phyloP scores from a whole-genome alignment of 306 rosid genomes.

The Vigna hirtella region DNA sequence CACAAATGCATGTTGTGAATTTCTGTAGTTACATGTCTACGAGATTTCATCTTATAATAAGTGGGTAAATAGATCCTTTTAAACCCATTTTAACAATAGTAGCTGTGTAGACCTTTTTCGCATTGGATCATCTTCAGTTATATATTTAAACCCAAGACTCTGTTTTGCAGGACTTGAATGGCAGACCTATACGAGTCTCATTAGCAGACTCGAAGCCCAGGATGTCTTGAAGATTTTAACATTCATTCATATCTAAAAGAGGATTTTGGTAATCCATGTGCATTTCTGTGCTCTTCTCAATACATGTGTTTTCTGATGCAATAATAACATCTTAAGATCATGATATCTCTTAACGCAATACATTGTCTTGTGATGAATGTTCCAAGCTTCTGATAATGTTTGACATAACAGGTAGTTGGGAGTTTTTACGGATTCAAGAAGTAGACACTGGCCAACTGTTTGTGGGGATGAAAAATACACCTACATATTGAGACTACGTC shows the following conservation, averaged over 20 bases:
- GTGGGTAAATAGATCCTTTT: neutral
- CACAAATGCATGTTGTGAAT: neutral
- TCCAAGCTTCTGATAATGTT: neutral
- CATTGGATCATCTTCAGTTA: neutral
- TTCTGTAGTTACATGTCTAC: neutral
- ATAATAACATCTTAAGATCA: neutral
- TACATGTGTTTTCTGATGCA: conserved; percentile 6
- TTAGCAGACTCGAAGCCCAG: conserved; percentile 75
- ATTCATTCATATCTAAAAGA: conserved; percentile 34
- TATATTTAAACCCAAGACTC: conserved; percentile 6
- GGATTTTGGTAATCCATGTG: conserved; percentile 41
- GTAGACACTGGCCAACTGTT: conserved; percentile 33
- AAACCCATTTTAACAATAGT: too few species aligned
- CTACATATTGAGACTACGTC: conserved; percentile 24
- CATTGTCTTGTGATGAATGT: neutral
- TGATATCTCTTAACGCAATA: neutral
- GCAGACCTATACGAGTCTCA: conserved; percentile 81
- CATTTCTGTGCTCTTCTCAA: conserved; percentile 21
- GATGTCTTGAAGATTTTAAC: conserved; percentile 61
- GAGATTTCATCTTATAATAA: neutral
- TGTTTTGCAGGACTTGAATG: conserved; percentile 75
- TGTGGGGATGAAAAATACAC: neutral
- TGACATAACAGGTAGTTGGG: conserved; percentile 47
- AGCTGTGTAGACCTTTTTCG: neutral
- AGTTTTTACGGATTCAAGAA: conserved; percentile 33